A percentile compares a stretch with the other conserved stretches of the same genome.
These are phyloP conservation scores for Paratinospora sagittata DNA, from an alignment of 164 flowering plant genomes.

Conservation along the genomic window DNA sequence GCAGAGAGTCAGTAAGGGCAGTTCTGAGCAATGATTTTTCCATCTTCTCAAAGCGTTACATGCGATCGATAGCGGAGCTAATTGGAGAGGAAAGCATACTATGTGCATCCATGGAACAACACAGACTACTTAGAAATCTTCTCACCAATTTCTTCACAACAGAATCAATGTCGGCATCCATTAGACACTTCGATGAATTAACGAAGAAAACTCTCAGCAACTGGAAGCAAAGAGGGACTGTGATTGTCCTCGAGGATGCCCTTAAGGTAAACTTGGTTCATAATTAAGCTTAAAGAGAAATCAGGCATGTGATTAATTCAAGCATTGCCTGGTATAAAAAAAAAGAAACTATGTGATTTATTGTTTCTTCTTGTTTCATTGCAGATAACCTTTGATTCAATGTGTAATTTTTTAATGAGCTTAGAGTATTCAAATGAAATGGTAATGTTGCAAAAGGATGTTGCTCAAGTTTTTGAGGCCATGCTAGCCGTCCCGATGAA, in stretches of 20 bases:
- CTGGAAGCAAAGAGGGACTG: constrained; percentile 35
- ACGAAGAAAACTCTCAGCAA: constrained; percentile 16
- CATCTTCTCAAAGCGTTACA: constrained; percentile 44
- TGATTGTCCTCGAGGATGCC: constrained; percentile 40
- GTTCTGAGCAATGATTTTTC: constrained; percentile 38
- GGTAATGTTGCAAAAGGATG: no score
- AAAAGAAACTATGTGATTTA: no score
- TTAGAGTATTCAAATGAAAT: constrained; percentile 26
- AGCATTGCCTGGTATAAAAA: no score
- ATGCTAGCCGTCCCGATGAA: no score
- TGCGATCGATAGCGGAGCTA: constrained; percentile 38
- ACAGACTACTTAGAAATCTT: constrained; percentile 33
- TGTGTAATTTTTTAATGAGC: constrained; percentile 49
- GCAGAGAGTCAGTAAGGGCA: constrained; percentile 34
- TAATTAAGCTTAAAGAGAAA: not conserved
- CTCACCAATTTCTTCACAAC: constrained; percentile 33
- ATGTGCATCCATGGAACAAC: constrained; percentile 44
- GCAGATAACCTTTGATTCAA: constrained; percentile 45
- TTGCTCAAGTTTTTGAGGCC: no score
- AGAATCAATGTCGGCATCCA: constrained; percentile 17
- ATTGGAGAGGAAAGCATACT: constrained; percentile 49
- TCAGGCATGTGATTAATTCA: no score
- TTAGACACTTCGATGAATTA: constrained; percentile 37
- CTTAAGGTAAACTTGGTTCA: constrained; percentile 28
- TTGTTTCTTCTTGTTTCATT: not conserved